Evolutionary conservation across 2,329 filamentous ascomycete genomes (phyloP).

Genomic region (Penicillium sp.): DNA sequence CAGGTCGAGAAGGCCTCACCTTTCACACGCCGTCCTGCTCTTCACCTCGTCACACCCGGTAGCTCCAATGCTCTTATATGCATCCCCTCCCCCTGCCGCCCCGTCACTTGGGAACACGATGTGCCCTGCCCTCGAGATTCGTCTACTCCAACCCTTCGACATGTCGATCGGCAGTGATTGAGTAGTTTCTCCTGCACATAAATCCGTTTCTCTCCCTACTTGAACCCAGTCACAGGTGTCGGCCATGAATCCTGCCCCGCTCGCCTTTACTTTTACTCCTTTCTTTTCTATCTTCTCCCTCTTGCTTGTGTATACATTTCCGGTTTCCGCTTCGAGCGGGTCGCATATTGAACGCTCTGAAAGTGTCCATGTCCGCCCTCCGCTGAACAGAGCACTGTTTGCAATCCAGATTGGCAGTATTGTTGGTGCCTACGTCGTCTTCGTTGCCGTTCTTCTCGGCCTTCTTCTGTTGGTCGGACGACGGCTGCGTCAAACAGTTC

Average conservation of each 20-base stretch:
- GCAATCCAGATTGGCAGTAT: conserved; percentile 82
- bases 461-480: conserved; percentile 62
- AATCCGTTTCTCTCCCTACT: conserved; percentile 13
- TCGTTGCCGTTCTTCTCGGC: conserved; percentile 69
- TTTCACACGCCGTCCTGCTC: not conserved
- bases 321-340: conserved; percentile 11
- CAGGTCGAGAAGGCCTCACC: conserved; percentile 9
- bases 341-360: conserved; percentile 51
- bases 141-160: conserved; percentile 16
- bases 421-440: conserved; percentile 76
- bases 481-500: conserved; percentile 52
- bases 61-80: conserved; percentile 19
- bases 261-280: conserved; percentile 46
- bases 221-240: conserved; percentile 9
- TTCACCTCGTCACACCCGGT: conserved; percentile 31
- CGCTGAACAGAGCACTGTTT: conserved; percentile 63
- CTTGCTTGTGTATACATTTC: conserved; percentile 43
- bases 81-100: conserved; percentile 19
- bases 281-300: conserved; percentile 51
- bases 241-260: conserved; percentile 19
- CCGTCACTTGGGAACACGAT: conserved; percentile 20
- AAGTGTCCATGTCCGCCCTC: conserved; percentile 17
- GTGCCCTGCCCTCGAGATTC: conserved; percentile 28
- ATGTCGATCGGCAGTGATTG: conserved; percentile 20
- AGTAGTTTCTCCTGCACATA: conserved; percentile 16